These are phyloP conservation scores for Coniella vitis DNA, from an alignment of 2,329 filamentous ascomycete species.

Conservation along the genomic window DNA sequence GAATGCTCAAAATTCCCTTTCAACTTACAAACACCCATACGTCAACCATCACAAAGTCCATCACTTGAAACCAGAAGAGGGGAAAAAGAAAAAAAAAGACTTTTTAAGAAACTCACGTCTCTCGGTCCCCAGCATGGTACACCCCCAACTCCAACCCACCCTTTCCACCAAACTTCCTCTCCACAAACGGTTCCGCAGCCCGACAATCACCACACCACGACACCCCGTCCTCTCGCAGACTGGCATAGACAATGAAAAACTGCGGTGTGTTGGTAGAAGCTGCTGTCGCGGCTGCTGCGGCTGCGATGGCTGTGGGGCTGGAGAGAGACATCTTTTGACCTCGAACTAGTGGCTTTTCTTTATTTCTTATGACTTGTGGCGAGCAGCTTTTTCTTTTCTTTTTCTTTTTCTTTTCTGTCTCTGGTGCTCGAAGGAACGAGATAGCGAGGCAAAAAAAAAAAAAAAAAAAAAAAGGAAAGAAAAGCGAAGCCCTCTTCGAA, in stretches of 20 bases:
- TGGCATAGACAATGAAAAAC: constrained; percentile 22
- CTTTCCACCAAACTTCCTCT: constrained; percentile 18
- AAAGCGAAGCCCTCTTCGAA: no score
- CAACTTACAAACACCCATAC: no score
- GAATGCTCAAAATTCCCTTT: no score
- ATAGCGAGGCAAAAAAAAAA: no score
- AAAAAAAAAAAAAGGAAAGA: no score
- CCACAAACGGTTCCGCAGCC: constrained; percentile 20
- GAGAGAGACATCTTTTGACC: constrained; percentile 5
- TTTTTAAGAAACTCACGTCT: constrained; percentile 20
- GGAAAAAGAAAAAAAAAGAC: neutral
- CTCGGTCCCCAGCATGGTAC: constrained; percentile 20
- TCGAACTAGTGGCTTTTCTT: no score
- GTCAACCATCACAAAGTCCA: neutral
- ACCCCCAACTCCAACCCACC: constrained; percentile 11
- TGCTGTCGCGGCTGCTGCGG: constrained; percentile 7
- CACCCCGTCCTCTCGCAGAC: constrained; percentile 17
- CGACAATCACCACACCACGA: constrained; percentile 24
- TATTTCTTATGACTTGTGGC: no score
- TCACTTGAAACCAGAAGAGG: neutral
- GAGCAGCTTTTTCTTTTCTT: no score
- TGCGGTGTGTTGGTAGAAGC: constrained; percentile 15
- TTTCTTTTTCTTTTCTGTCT: no score
- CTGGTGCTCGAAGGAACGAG: no score
- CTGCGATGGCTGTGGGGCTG: constrained; percentile 6